Evolutionary conservation across 257 asterid genomes (phyloP), one percentile per base, ranked within the genome.

Genomic region (Solanum okadae): DNA sequence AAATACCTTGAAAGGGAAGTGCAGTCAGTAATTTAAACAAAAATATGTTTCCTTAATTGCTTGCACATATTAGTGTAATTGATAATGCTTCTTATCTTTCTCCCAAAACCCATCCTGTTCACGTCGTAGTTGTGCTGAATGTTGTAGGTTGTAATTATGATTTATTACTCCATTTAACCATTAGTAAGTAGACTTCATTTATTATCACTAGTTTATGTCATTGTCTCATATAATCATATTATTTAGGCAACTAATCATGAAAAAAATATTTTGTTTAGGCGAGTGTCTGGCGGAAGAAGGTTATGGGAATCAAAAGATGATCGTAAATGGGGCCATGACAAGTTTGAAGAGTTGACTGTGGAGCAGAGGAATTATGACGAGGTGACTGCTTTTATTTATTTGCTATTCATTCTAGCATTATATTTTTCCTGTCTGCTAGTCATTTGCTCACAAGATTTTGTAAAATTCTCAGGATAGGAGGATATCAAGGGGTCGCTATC

Each of bases 251-350:
- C 46, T 34, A 40, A 73, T 73, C 16, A 20, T 73, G 81, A 34
- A 34, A 72, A 31, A 46, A 72, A 72, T 7, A 34, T 16, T 78
- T 29, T 44, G 67, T 49, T 78, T 73, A 95, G 99, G 95, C 93
- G 98, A 67, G 93, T 92, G n/a, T 93, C 94, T 90, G 98, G 98
- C 77, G 98, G 98, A 89, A 95, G 98, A 89, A 94, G 91, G 90
- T 90, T 96, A 87, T 96, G 99, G 99, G 98, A 96, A 87, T 95
- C 96, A 44, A 96, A 94, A 91, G 99, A 96, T 93, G 98, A 95
- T 63, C 92, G 93, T 90, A 97, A 96, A 94, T 97, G 99, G 99
- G 99, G 99, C 68, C 99, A 97, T 89, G 99, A 97, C 94, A 97
- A 97, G 94, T 97, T 93, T 89, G 99, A 97, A 89, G 98, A 97